Evolutionary conservation across 2,329 filamentous ascomycete species (phyloP).

Genomic region (Claviceps capensis): DNA sequence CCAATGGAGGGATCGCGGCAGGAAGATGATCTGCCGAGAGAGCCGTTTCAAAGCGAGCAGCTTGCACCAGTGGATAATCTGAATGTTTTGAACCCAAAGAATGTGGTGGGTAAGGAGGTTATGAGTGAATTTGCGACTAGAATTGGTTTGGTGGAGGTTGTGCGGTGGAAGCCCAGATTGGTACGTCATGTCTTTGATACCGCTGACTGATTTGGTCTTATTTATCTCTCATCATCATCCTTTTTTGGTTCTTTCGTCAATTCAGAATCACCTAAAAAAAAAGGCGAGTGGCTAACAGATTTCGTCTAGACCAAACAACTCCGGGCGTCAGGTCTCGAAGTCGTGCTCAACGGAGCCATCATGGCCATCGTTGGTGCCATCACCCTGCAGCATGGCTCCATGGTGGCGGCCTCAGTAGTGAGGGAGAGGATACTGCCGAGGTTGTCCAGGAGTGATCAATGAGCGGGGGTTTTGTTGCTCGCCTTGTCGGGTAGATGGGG

Average conservation of each 20-base stretch:
- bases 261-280: too few relatives aligned
- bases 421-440: constrained; percentile 57
- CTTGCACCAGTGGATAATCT: constrained; percentile 65
- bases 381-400: constrained; percentile 74
- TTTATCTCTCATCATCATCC: too few relatives aligned
- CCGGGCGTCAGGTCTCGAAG: constrained; percentile 55
- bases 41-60: constrained; percentile 56
- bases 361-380: constrained; percentile 82
- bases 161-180: constrained; percentile 79
- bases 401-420: constrained; percentile 59
- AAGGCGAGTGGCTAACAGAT: neutral
- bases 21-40: constrained; percentile 40
- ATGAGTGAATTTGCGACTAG: constrained; percentile 54
- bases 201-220: too few relatives aligned
- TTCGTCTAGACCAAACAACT: constrained; percentile 47
- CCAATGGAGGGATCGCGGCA: constrained; percentile 13
- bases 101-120: constrained; percentile 49
- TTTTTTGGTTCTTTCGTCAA: too few relatives aligned
- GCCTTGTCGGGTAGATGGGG: neutral
- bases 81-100: constrained; percentile 41
- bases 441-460: constrained; percentile 9
- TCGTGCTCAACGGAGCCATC: constrained; percentile 63
- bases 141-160: constrained; percentile 58
- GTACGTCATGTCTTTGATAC: constrained; percentile 33
- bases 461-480: neutral